Base-by-base conservation (phyloP, 768 basidiomycete genomes). In the Cubamyces sp. region DNA sequence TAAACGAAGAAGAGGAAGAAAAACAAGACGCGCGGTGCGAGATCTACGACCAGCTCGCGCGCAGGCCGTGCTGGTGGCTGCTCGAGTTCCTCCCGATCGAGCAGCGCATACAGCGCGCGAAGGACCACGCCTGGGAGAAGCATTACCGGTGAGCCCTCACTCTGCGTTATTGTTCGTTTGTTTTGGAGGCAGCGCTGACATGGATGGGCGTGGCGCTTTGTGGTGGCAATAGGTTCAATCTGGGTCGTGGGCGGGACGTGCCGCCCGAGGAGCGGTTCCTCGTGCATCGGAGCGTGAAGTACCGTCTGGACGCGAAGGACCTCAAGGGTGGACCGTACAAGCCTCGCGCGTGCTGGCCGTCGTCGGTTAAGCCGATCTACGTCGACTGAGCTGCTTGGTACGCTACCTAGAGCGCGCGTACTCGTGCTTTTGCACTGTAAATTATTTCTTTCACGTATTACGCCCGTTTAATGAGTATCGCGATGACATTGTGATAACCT, bases 41-140 rank as follows among this genome's bases (percentile, higher is more conserved):
- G 0, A 72, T 79, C 3, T 83, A 85, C 57, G 89, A 91, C 71
- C 81, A 88, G 74, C 78, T 91, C 21, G 61, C 72, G n/a, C 65
- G 76, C 4, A 57, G 73, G n/a, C 75, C 65, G 50, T 54, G 48
- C 0, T 91, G 90, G 90, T 91, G 90, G 90, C 65, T 87, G 21
- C 73, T 92, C 39, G 90, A 92, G 70, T 57, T 78, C 7, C n/a
- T 79, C 23, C 77, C 77, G 19, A 55, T 74, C 26, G 50, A 58
- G 59, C 73, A 74, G 62, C 68, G 72, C 39, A 43, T 55, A 19
- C 71, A 72, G 56, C 45, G 50, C 18, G n/a, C 42, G 18, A 19
- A 53, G 5, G 61, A 70, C 56, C 49, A 63, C 41, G 37, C 30
- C 14, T 71, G 70, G 71, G 54, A 39, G 37, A 56, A 66, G 45